Evolutionary conservation across 306 rosid species (phyloP).

Genomic region (Elaeagnus macrophylla): DNA sequence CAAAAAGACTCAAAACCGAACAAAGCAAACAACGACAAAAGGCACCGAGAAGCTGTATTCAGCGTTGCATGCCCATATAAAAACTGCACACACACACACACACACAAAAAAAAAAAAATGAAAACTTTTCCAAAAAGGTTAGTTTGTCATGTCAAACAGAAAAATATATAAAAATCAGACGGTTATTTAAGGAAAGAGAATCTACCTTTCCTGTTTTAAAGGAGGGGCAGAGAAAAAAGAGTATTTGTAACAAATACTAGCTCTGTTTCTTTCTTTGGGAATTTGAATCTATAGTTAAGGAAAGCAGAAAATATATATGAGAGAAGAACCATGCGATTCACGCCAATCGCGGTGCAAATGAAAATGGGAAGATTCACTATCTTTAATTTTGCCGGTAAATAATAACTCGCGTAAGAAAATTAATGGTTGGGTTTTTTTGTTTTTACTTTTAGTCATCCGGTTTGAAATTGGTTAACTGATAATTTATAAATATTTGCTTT

Average conservation of each 20-base stretch:
- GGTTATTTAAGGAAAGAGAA: neutral
- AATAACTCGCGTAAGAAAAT: conserved; percentile 1
- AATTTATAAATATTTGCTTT: neutral
- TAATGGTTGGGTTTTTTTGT: neutral
- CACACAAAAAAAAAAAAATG: too few species aligned
- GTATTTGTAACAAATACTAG: neutral
- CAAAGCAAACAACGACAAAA: neutral
- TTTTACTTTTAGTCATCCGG: too few species aligned
- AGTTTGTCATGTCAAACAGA: neutral
- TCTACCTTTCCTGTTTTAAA: neutral
- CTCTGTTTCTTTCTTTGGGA: neutral
- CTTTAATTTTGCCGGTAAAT: neutral
- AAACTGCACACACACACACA: neutral
- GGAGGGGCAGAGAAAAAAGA: neutral
- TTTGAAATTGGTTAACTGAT: too few species aligned
- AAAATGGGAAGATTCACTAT: conserved; percentile 6
- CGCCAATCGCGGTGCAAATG: conserved; percentile 9
- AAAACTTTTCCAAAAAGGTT: neutral
- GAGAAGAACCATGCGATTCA: conserved; percentile 1
- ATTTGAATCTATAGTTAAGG: neutral
- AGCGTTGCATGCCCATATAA: conserved; percentile 9
- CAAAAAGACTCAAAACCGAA: conserved; percentile 2
- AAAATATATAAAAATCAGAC: conserved; percentile 1
- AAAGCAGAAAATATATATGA: neutral
- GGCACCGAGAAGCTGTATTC: conserved; percentile 1